A percentile compares a stretch with the other conserved stretches of the same genome.
phyloP scores from a whole-genome alignment of 305 asterid genomes.

The Rubia balearica region DNA sequence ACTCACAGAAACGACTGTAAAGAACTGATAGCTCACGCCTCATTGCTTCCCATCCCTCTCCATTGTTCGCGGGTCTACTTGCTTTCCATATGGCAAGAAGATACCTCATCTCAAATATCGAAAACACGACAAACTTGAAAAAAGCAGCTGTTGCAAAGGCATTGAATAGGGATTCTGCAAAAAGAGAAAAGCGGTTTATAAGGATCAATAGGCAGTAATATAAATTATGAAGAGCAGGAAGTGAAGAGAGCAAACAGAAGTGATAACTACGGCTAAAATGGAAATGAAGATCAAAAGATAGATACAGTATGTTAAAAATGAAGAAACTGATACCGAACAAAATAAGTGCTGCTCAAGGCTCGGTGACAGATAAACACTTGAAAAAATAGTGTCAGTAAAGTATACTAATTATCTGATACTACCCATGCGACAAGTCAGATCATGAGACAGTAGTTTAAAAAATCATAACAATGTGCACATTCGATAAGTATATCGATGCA shows the following conservation, averaged over 20 bases:
- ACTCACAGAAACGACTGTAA: conserved; percentile 96
- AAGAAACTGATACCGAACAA: neutral
- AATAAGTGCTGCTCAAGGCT: neutral
- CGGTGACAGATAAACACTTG: neutral
- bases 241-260: neutral
- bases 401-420: neutral
- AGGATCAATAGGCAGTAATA: neutral
- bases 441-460: neutral
- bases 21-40: conserved; percentile 95
- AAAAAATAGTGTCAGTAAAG: neutral
- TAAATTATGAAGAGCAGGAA: neutral
- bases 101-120: conserved; percentile 97
- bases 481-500: neutral
- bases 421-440: neutral
- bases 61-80: conserved; percentile 54
- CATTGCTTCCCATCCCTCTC: conserved; percentile 95
- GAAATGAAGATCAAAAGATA: neutral
- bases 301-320: neutral
- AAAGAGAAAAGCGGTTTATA: conserved; percentile 8
- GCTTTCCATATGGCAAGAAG: conserved; percentile 99
- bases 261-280: neutral
- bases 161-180: conserved; percentile 88
- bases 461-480: neutral
- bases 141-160: conserved; percentile 99
- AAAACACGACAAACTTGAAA: conserved; percentile 98